Conservation (phyloP, 306 rosid genomes). For the Aeschynomene evenia region DNA sequence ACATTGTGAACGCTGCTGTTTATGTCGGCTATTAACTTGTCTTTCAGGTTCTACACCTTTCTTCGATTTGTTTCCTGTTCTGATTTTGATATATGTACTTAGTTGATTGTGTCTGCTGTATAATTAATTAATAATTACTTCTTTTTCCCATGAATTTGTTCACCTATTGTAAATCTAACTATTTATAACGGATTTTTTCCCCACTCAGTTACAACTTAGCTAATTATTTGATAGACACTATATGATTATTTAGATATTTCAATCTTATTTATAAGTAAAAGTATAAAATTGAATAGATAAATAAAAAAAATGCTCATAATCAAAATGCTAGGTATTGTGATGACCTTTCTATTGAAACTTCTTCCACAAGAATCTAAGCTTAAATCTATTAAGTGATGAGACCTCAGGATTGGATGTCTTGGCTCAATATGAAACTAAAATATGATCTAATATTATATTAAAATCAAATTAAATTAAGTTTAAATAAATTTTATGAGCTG, state of each 20-base stretch:
- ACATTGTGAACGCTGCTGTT: conserved; percentile 95
- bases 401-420: no score
- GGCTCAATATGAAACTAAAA: no score
- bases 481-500: no score
- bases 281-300: no score
- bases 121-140: neutral
- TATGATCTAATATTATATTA: no score
- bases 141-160: neutral
- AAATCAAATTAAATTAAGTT: no score
- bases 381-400: no score
- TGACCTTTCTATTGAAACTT: neutral
- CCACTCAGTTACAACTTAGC: no score
- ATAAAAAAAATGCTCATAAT: neutral
- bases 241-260: no score
- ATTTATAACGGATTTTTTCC: no score
- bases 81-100: neutral
- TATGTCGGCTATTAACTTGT: conserved; percentile 83
- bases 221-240: no score
- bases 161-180: neutral
- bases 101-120: neutral
- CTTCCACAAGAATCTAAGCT: neutral
- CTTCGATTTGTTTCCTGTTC: conserved; percentile 14
- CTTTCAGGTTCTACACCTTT: conserved; percentile 29
- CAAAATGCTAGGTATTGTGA: neutral
- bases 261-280: no score